A percentile compares a stretch with the other conserved stretches of the same genome.
phyloP scores from a whole-genome alignment of 768 basidiomycete genomes.

The Xerocomellus chrysenteron region DNA sequence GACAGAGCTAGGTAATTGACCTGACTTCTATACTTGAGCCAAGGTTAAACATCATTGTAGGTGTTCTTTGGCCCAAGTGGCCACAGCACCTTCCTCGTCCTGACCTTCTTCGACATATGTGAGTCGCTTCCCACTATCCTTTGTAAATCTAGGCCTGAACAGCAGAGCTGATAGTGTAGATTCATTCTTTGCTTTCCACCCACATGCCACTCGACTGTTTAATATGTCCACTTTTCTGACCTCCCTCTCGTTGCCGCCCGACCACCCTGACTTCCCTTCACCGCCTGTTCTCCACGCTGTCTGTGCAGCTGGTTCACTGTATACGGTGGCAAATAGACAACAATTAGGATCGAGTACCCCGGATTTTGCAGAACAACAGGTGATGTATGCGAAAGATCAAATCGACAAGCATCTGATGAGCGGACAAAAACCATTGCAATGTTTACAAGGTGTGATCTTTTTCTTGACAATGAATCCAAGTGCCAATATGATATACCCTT shows the following conservation, averaged over 20 bases:
- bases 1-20: slow-evolving; percentile 4
- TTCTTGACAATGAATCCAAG: not conserved
- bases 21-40: not conserved
- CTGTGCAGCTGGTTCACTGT: slow-evolving; percentile 75
- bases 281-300: slow-evolving; percentile 79
- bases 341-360: slow-evolving; percentile 1
- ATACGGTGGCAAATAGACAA: slow-evolving; percentile 55
- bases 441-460: slow-evolving; percentile 53
- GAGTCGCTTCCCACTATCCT: slow-evolving; percentile 22
- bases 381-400: slow-evolving; percentile 50
- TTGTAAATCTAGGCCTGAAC: not conserved
- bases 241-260: slow-evolving; percentile 61
- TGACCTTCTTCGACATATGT: slow-evolving; percentile 66
- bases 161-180: slow-evolving; percentile 50
- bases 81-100: slow-evolving; percentile 61
- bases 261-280: slow-evolving; percentile 72
- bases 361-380: slow-evolving; percentile 64
- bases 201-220: slow-evolving; percentile 69
- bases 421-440: slow-evolving; percentile 56
- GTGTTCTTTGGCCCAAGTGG: slow-evolving; percentile 43
- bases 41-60: slow-evolving; percentile 5
- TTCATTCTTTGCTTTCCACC: slow-evolving; percentile 77
- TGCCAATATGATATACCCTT: not conserved
- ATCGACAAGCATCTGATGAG: slow-evolving; percentile 47
- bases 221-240: slow-evolving; percentile 66